Percentiles rank a stretch among this genome's conserved stretches.
Evolutionary conservation across 192 early-diverging fungal genomes (phyloP).

Genomic region (Mortierella hygrophila): DNA sequence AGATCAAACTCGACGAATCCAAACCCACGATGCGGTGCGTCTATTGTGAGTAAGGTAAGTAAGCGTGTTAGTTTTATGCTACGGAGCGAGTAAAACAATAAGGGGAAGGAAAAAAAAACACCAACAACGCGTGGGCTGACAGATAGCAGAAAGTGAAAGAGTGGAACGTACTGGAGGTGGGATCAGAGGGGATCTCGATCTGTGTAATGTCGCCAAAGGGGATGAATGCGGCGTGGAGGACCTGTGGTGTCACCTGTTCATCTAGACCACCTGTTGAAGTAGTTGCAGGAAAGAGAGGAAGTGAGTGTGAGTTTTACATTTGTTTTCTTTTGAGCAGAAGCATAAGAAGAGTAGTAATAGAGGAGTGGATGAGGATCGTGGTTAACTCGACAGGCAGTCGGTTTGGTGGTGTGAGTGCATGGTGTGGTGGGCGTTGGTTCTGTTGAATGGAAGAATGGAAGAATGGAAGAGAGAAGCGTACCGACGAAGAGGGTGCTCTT

Average conservation of each 20-base stretch:
- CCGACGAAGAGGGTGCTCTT: conserved; percentile 52
- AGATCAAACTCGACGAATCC: conserved; percentile 96
- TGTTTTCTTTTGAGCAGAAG: not conserved
- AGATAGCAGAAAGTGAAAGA: not conserved
- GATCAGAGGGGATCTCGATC: conserved; percentile 88
- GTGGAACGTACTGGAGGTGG: conserved; percentile 71
- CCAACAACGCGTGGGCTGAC: not conserved
- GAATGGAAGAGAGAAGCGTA: not conserved
- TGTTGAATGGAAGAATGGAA: no score
- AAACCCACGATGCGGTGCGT: conserved; percentile 90
- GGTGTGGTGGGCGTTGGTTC: no score
- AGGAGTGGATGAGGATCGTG: not conserved
- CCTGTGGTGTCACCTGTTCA: conserved; percentile 80
- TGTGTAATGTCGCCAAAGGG: conserved; percentile 97
- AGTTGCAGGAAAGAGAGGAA: not conserved
- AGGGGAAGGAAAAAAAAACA: not conserved
- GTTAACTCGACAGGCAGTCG: not conserved
- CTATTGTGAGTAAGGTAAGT: conserved; percentile 24
- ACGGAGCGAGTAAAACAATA: not conserved
- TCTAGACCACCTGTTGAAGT: conserved; percentile 83
- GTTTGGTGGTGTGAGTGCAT: not conserved
- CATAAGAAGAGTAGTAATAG: not conserved
- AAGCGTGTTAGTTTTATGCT: not conserved
- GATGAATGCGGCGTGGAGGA: conserved; percentile 90
- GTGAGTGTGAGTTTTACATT: not conserved